Evolutionary conservation across 768 basidiomycete species (phyloP), one percentile per base, ranked within the genome.

Genomic region (Suillus subalutaceus): DNA sequence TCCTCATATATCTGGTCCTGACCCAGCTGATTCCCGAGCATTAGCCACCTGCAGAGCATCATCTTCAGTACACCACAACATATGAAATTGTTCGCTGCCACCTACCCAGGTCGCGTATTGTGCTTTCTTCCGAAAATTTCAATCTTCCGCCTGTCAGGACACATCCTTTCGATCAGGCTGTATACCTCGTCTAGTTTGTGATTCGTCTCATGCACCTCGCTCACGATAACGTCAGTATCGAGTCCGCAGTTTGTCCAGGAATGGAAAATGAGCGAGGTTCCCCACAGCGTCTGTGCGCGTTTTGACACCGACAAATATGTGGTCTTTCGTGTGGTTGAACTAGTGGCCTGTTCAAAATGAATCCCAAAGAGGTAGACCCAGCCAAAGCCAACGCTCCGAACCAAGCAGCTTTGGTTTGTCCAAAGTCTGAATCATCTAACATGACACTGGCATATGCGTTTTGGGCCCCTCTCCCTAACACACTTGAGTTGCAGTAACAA

Each of bases 121-220:
- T 99, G 97, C 75, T 91, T 94, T 72, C 97, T 83, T 37, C 97
- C 97, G 75, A 99, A 99, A 65, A 98, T 93, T 74, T 99, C 97
- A 38, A 95, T 85, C 77, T 93, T 93, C 66, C 90, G 79, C 50
- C 92, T 90, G 43, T 94, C 91, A 59, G 91, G 92, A 75, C 94
- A 96, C 87, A 97, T 90, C 59, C 96, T 82, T 79, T 99, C 97
- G 68, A 99, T 97, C 67, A 99, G 82, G 3, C 92, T 93, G 77
- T 99, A 99, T 13, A 93, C 92, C 77, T 99, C 97, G 66, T 99
- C 97, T 7, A 97, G 97, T 78, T 99, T 99, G 67, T 97, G 82
- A 70, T 91, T 94, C 37, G 97, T 99, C 81, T 99, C 97, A 63
- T 96, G 85, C 44, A 99, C 97, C 74, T 99, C 97, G n/a, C 90